phyloP scores from a whole-genome alignment of 768 basidiomycete genomes.

The Psilocybe subaeruginosa region DNA sequence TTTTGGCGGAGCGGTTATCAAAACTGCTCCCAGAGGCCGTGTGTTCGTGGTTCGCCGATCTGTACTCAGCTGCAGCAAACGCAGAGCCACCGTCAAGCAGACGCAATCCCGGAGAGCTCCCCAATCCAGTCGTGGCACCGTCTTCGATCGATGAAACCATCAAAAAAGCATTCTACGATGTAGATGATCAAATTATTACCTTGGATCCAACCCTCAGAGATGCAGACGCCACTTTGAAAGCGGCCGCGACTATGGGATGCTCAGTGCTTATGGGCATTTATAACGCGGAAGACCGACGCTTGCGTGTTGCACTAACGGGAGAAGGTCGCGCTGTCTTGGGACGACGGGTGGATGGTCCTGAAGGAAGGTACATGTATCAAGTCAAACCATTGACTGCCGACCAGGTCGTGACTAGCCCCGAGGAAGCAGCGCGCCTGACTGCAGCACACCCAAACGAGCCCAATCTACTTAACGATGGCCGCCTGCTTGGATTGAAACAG shows the following conservation, averaged over 20 bases:
- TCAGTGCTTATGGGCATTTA: background rate
- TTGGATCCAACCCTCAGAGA: background rate
- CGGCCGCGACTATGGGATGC: background rate
- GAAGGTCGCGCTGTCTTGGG: background rate
- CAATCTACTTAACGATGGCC: background rate
- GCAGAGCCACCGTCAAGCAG: background rate
- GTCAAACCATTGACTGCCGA: background rate
- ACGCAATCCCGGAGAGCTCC: slow-evolving; percentile 4
- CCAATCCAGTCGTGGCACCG: background rate
- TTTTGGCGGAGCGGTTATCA: background rate
- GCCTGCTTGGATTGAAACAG: background rate
- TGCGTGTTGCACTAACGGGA: background rate
- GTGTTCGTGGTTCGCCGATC: background rate
- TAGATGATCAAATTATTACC: background rate
- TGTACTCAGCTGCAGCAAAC: background rate
- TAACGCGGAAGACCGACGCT: background rate
- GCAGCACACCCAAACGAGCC: background rate
- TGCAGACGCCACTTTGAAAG: background rate
- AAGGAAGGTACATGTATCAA: background rate
- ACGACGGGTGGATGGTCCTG: background rate
- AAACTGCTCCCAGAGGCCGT: background rate
- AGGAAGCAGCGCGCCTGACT: background rate
- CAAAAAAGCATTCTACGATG: background rate
- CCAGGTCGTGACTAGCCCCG: background rate
- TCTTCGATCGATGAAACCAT: background rate